Conservation (phyloP, 2,329 filamentous ascomycete genomes). For the Septoria petroselini region DNA sequence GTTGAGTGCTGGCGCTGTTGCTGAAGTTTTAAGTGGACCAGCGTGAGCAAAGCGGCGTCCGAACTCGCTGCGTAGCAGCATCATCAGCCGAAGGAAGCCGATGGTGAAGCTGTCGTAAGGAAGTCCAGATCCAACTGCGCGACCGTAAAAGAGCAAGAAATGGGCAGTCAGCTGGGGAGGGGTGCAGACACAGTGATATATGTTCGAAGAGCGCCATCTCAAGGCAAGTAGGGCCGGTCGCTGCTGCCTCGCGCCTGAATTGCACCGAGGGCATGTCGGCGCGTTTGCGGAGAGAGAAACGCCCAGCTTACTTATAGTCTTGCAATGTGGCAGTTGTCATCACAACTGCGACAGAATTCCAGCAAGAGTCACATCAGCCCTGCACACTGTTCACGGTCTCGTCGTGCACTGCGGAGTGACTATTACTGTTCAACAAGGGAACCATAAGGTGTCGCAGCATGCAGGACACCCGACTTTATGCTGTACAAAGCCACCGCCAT, state of each 20-base stretch:
- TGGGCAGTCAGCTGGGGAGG: background rate
- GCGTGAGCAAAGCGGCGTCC: constrained; percentile 10
- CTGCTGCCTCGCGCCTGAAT: constrained; percentile 4
- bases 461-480: background rate
- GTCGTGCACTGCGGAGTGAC: too few species aligned
- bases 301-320: too few species aligned
- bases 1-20: constrained; percentile 10
- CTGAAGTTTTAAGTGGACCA: constrained; percentile 13
- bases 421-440: too few species aligned
- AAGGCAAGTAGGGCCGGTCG: constrained; percentile 8
- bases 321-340: too few species aligned
- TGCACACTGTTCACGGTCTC: too few species aligned
- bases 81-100: background rate
- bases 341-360: too few species aligned
- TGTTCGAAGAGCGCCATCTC: constrained; percentile 6
- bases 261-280: constrained; percentile 3
- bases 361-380: too few species aligned
- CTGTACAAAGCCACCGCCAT: background rate
- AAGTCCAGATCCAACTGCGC: too few species aligned
- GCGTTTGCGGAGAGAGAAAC: constrained; percentile 1
- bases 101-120: background rate
- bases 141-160: background rate
- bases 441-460: too few species aligned
- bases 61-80: constrained; percentile 7
- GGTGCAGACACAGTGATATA: constrained; percentile 5